Conservation (phyloP, 148 eudicot genomes). For the Heliamphora exappendiculata region DNA sequence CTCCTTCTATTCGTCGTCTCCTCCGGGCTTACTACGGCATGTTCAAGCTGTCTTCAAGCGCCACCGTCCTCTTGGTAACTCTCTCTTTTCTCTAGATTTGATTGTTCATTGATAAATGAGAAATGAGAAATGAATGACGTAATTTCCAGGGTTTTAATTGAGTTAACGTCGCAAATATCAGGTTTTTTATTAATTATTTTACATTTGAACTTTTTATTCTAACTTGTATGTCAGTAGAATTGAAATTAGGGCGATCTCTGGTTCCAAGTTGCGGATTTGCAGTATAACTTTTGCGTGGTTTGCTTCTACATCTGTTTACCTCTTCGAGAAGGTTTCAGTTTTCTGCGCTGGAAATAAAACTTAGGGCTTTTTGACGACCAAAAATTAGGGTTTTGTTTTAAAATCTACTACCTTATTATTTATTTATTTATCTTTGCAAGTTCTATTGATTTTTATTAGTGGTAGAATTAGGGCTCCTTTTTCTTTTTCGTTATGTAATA, state of each 20-base stretch:
- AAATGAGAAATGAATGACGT: neutral
- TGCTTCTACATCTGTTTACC: neutral
- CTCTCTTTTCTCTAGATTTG: neutral
- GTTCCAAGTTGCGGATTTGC: neutral
- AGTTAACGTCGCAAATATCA: neutral
- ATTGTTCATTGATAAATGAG: neutral
- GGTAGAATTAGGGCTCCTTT: neutral
- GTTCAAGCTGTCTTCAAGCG: conserved; percentile 87
- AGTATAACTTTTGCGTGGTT: neutral
- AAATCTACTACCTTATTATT: neutral
- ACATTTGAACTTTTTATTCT: neutral
- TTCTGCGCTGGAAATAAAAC: neutral
- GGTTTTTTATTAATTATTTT: neutral
- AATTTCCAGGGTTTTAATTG: neutral
- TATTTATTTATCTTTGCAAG: neutral
- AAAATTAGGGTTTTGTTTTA: conserved; percentile 4
- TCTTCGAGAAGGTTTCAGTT: neutral
- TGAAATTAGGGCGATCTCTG: neutral
- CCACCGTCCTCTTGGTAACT: conserved; percentile 62
- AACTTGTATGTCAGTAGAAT: neutral
- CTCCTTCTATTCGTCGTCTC: conserved; percentile 30
- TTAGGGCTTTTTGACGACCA: conserved; percentile 17
- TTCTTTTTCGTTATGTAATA: neutral
- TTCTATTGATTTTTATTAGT: neutral
- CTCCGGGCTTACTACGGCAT: conserved; percentile 56